Evolutionary conservation across 495 filamentous ascomycete species (phyloP), one percentile per base, ranked within the genome.

Genomic region (Lasiosphaeriaceae sp.): DNA sequence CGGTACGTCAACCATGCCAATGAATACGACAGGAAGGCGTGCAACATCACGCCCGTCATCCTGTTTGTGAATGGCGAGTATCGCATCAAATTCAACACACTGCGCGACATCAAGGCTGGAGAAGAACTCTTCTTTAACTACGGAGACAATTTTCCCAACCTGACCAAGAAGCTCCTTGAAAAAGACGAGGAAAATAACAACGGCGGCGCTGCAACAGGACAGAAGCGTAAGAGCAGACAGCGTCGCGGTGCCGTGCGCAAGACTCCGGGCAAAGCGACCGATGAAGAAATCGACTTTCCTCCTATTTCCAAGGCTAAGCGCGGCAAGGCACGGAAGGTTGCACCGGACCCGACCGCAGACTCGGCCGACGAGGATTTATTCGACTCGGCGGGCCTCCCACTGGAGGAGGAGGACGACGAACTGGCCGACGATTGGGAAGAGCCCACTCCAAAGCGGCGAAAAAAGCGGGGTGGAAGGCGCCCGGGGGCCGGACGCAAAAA

Each of bases 71-170:
- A 88, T 55, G 78, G 80, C 21, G 82, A 84, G 45, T 82, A 81
- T 54, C 79, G 88, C 14, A 89, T 91, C 63, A 86, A 83, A 29
- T 84, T 91, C 64, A 79, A 76, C 48, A 84, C 87, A 0, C 67
- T 76, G 19, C 66, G 80, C 7, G 76, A 84, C 17, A 81, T 90
- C 45, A 74, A 76, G 37, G 71, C 74, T 1, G 86, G 87, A 16
- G 80, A 87, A 35, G 88, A 91, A 64, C 67, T 91, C 5, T 86
- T 88, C 61, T 90, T 90, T 63, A 77, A 88, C 68, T 89, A 89
- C 61, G 79, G 78, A 41, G 81, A 79, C 59, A 76, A 74, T 23
- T 76, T 77, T 60, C 77, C 74, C 24, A 79, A 79, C 57, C 57
- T 79, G 47, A 77, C 74, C 24, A 76, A 79, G 61, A 77, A 77